Evolutionary conservation across 2,329 filamentous ascomycete genomes (phyloP).

Genomic region (Arthrobotrys musiformis): DNA sequence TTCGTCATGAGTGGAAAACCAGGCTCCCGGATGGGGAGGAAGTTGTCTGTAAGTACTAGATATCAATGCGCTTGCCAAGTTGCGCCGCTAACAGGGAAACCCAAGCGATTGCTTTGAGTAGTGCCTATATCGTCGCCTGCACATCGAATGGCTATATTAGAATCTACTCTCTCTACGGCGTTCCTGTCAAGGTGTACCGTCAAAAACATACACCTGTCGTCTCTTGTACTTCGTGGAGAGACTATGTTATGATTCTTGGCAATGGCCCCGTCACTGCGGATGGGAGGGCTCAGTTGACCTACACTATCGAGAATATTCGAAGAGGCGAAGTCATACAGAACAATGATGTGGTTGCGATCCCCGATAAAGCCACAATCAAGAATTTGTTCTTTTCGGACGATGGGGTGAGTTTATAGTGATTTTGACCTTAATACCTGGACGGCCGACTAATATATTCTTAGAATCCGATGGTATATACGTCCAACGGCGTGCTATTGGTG

Average conservation of each 20-base stretch:
- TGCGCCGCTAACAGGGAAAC: conserved; percentile 14
- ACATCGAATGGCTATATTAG: conserved; percentile 89
- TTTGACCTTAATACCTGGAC: not conserved
- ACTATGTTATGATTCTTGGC: conserved; percentile 95
- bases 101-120: conserved; percentile 83
- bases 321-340: conserved; percentile 93
- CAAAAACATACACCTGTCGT: conserved; percentile 91
- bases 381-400: conserved; percentile 91
- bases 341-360: conserved; percentile 88
- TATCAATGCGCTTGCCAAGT: not conserved
- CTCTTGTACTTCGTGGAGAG: conserved; percentile 90
- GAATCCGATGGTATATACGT: conserved; percentile 97
- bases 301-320: conserved; percentile 95
- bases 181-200: conserved; percentile 87
- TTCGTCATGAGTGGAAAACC: conserved; percentile 88
- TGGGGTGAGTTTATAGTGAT: conserved; percentile 71
- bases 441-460: conserved; percentile 61
- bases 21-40: conserved; percentile 87
- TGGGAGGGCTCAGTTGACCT: conserved; percentile 80
- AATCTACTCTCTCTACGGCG: conserved; percentile 90
- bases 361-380: conserved; percentile 76
- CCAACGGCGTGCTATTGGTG: conserved; percentile 85
- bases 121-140: conserved; percentile 88
- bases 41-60: conserved; percentile 68
- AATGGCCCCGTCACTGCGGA: conserved; percentile 86